A percentile compares a stretch with the other conserved stretches of the same genome.
Evolutionary conservation across 768 basidiomycete species (phyloP).

Genomic region (Saitozyma podzolica): DNA sequence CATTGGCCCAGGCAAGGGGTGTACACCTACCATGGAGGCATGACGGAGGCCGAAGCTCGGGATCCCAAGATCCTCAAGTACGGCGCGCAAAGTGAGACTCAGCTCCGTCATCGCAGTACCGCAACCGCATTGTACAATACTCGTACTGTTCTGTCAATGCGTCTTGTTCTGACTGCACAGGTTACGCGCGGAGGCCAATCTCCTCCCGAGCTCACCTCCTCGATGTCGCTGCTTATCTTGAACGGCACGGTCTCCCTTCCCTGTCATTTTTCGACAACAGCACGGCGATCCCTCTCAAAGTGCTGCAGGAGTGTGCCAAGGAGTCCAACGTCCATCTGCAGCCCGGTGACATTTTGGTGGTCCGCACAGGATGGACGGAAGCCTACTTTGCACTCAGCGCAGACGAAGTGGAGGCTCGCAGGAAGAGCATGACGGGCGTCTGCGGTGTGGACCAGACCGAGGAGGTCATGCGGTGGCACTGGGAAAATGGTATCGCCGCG

Average conservation of each 20-base stretch:
- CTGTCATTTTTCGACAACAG: constrained; percentile 9
- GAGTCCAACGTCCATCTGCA: constrained; percentile 10
- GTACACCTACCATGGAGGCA: constrained; percentile 22
- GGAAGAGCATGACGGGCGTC: constrained; percentile 1
- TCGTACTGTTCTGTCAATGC: constrained; percentile 1
- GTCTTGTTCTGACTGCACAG: constrained; percentile 6
- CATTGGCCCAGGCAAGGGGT: constrained; percentile 29
- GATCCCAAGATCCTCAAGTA: constrained; percentile 10
- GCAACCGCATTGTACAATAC: too few species aligned
- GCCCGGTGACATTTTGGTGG: constrained; percentile 27
- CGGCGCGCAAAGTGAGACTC: constrained; percentile 26
- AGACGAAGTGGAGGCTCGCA: constrained; percentile 1
- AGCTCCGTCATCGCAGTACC: too few species aligned
- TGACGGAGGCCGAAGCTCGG: constrained; percentile 17
- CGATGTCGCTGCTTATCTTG: constrained; percentile 19
- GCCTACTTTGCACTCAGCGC: constrained; percentile 13
- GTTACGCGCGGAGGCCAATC: constrained; percentile 23
- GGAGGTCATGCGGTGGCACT: constrained; percentile 28
- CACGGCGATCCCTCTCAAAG: constrained; percentile 13
- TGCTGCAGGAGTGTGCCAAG: constrained; percentile 14
- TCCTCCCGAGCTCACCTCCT: constrained; percentile 24
- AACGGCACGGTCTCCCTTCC: constrained; percentile 7
- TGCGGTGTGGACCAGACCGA: constrained; percentile 16
- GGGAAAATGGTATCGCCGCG: constrained; percentile 34
- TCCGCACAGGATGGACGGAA: constrained; percentile 33